These are phyloP conservation scores for Globisporangium yorkense DNA, from an alignment of 352 stramenopile species.

Conservation along the genomic window DNA sequence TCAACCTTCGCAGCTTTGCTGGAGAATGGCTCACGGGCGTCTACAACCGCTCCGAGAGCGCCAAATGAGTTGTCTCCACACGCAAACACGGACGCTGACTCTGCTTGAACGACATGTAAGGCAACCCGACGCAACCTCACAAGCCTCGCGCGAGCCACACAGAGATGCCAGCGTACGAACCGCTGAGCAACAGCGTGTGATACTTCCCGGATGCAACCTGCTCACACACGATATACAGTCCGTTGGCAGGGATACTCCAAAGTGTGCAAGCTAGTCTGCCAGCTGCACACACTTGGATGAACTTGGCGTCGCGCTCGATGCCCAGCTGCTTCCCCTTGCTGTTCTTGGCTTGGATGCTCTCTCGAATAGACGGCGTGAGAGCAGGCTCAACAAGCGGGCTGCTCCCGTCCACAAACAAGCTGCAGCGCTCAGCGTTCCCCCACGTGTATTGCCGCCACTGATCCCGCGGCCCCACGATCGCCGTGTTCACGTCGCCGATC, in stretches of 20 bases:
- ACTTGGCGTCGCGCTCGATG: slow-evolving; percentile 67
- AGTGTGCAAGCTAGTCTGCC: neutral
- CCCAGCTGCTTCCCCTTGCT: slow-evolving; percentile 26
- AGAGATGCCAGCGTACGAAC: slow-evolving; percentile 17
- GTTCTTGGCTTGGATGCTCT: slow-evolving; percentile 42
- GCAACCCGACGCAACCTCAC: neutral
- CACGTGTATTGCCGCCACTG: slow-evolving; percentile 61
- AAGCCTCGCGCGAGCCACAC: neutral
- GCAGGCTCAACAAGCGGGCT: slow-evolving; percentile 15
- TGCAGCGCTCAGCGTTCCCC: slow-evolving; percentile 46
- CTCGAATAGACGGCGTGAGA: slow-evolving; percentile 36
- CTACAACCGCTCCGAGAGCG: slow-evolving; percentile 25
- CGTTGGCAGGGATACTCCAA: neutral
- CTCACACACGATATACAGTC: too few species aligned
- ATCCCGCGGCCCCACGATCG: slow-evolving; percentile 58
- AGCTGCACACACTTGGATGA: slow-evolving; percentile 29
- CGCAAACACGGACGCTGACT: slow-evolving; percentile 60
- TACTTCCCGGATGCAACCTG: slow-evolving; percentile 71
- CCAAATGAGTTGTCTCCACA: slow-evolving; percentile 67
- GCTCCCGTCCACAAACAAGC: slow-evolving; percentile 21
- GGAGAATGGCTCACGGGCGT: neutral
- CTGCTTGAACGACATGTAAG: slow-evolving; percentile 15
- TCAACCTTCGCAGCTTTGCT: slow-evolving; percentile 30
- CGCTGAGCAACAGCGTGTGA: slow-evolving; percentile 66
- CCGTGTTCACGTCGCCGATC: slow-evolving; percentile 60